Conservation (phyloP, 768 basidiomycete genomes). For the Xerocomus spinulosus region DNA sequence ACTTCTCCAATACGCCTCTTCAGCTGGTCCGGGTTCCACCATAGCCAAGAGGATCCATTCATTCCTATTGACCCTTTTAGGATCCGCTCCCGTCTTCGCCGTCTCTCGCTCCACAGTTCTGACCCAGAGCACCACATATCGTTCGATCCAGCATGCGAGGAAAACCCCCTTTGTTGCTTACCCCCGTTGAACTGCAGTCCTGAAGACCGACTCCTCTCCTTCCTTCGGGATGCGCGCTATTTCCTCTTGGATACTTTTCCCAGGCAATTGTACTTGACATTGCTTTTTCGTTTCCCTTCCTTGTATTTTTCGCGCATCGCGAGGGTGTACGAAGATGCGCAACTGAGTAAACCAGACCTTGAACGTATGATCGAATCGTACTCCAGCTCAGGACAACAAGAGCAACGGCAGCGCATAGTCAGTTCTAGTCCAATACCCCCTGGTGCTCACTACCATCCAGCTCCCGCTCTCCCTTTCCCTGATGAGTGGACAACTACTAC, state of each 20-base stretch:
- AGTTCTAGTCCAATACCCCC: slow-evolving; percentile 28
- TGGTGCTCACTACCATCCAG: slow-evolving; percentile 19
- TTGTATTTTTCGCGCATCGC: slow-evolving; percentile 79
- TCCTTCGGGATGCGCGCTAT: slow-evolving; percentile 20
- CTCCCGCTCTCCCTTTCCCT: slow-evolving; percentile 40
- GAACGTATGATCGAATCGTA: slow-evolving; percentile 43
- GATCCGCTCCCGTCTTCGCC: slow-evolving; percentile 22
- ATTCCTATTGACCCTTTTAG: slow-evolving; percentile 54
- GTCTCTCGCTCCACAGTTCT: slow-evolving; percentile 20
- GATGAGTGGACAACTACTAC: slow-evolving; percentile 48
- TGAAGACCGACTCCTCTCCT: slow-evolving; percentile 9
- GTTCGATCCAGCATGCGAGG: slow-evolving; percentile 24
- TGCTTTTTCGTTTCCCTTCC: slow-evolving; percentile 66
- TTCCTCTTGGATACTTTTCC: slow-evolving; percentile 37
- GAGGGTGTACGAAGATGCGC: slow-evolving; percentile 71
- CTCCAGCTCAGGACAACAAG: slow-evolving; percentile 13
- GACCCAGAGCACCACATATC: slow-evolving; percentile 16
- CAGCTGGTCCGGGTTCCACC: slow-evolving; percentile 49
- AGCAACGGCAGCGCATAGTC: slow-evolving; percentile 10
- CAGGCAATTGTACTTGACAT: slow-evolving; percentile 40
- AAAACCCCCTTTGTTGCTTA: slow-evolving; percentile 20
- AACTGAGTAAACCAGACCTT: slow-evolving; percentile 72
- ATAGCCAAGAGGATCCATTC: slow-evolving; percentile 51
- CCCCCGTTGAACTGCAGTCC: slow-evolving; percentile 13
- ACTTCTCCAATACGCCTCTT: slow-evolving; percentile 59